phyloP scores from a whole-genome alignment of 2,329 filamentous ascomycete species.

The Penicillium sp. region DNA sequence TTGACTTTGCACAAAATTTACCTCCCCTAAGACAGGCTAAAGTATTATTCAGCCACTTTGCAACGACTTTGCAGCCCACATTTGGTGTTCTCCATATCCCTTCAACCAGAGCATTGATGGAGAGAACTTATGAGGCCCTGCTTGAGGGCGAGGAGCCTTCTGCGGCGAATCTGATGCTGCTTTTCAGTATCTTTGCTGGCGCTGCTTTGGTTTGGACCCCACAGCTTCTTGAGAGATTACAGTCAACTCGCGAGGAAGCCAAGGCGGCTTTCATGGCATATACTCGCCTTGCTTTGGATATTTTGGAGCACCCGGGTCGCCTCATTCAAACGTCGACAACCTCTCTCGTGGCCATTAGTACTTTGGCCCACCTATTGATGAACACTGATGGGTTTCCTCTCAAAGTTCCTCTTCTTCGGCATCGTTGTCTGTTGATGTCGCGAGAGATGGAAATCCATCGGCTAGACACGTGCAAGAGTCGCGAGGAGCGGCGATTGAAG shows the following conservation, averaged over 20 bases:
- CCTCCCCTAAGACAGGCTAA: slow-evolving; percentile 19
- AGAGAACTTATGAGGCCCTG: slow-evolving; percentile 15
- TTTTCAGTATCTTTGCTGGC: slow-evolving; percentile 21
- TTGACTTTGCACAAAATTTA: slow-evolving; percentile 11
- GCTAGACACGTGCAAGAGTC: slow-evolving; percentile 16
- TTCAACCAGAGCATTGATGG: slow-evolving; percentile 11
- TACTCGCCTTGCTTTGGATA: slow-evolving; percentile 9
- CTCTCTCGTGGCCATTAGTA: slow-evolving; percentile 16
- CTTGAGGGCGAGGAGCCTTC: slow-evolving; percentile 15
- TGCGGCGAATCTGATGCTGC: slow-evolving; percentile 15
- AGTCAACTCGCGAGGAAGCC: slow-evolving; percentile 15
- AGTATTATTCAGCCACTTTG: slow-evolving; percentile 17
- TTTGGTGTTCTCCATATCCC: slow-evolving; percentile 22
- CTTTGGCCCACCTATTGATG: slow-evolving; percentile 16
- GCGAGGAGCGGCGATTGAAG: slow-evolving; percentile 14
- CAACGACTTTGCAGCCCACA: slow-evolving; percentile 15
- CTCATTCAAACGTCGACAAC: slow-evolving; percentile 18
- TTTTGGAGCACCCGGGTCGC: slow-evolving; percentile 16
- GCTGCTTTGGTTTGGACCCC: slow-evolving; percentile 18
- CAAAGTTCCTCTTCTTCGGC: slow-evolving; percentile 17
- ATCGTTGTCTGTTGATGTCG: slow-evolving; percentile 20
- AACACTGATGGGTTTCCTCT: slow-evolving; percentile 20
- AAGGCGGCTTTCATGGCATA: slow-evolving; percentile 17
- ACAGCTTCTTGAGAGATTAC: slow-evolving; percentile 11
- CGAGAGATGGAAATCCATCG: slow-evolving; percentile 17